These are phyloP conservation scores for Tuber borchii DNA, from an alignment of 495 filamentous ascomycete genomes.

Conservation along the genomic window DNA sequence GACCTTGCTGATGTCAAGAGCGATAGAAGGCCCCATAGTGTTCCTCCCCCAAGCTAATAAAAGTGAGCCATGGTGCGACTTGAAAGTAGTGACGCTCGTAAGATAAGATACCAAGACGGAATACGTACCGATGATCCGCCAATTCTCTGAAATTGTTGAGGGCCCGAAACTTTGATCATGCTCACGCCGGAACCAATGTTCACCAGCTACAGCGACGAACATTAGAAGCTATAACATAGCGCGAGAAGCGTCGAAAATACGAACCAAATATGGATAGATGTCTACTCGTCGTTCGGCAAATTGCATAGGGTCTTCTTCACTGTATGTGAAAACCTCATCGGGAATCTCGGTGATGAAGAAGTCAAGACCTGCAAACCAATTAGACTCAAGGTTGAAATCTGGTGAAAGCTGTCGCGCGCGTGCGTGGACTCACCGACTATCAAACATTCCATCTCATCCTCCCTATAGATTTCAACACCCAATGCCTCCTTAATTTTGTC, in stretches of 20 bases:
- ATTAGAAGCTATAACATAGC: neutral
- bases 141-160: constrained; percentile 74
- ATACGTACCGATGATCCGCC: constrained; percentile 68
- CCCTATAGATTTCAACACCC: constrained; percentile 76
- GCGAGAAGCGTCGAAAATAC: neutral
- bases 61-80: neutral
- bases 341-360: constrained; percentile 99
- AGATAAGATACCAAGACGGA: neutral
- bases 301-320: constrained; percentile 75
- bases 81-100: neutral
- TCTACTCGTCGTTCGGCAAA: constrained; percentile 65
- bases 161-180: constrained; percentile 96
- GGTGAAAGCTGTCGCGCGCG: neutral
- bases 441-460: constrained; percentile 98
- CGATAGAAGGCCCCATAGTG: constrained; percentile 87
- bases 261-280: constrained; percentile 79
- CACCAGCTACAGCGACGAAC: constrained; percentile 53
- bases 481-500: constrained; percentile 75
- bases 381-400: constrained; percentile 1
- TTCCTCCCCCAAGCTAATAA: constrained; percentile 69
- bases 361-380: constrained; percentile 61
- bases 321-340: constrained; percentile 92
- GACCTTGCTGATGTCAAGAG: constrained; percentile 81
- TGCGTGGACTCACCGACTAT: constrained; percentile 65
- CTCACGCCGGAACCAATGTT: constrained; percentile 98